Evolutionary conservation across 306 rosid genomes (phyloP).

Genomic region (Rosa rugosa): DNA sequence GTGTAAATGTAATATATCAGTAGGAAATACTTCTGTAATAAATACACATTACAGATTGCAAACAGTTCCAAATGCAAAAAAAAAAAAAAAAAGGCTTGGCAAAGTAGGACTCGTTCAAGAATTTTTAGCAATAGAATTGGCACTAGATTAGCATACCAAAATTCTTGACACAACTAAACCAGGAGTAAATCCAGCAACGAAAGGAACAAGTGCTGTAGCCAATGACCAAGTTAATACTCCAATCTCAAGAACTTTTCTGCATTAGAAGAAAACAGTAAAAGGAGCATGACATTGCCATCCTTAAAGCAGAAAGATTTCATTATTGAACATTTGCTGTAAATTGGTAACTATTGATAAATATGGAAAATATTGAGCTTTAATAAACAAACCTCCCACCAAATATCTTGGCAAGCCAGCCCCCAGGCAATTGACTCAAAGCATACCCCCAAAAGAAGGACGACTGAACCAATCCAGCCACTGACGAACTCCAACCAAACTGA

Average conservation of each 20-base stretch:
- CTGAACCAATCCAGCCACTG: constrained; percentile 93
- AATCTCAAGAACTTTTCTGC: constrained; percentile 79
- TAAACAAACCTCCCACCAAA: constrained; percentile 94
- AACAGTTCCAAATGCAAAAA: neutral
- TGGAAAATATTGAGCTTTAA: neutral
- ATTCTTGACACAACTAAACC: constrained; percentile 74
- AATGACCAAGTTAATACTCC: constrained; percentile 89
- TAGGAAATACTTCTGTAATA: constrained; percentile 7
- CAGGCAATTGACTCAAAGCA: constrained; percentile 94
- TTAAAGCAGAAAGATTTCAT: neutral
- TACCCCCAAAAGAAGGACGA: constrained; percentile 99
- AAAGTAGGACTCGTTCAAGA: neutral
- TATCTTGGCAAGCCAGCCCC: constrained; percentile 92
- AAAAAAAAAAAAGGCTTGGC: neutral
- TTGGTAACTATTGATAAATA: neutral
- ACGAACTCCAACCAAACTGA: constrained; percentile 93
- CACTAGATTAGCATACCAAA: constrained; percentile 54
- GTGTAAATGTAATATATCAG: constrained; percentile 19
- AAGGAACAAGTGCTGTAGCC: constrained; percentile 87
- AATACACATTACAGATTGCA: neutral
- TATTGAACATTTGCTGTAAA: neutral
- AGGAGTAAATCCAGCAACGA: constrained; percentile 86
- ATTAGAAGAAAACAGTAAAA: constrained; percentile 22
- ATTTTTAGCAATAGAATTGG: neutral
- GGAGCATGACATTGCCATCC: constrained; percentile 9